Percentiles rank a stretch among this genome's conserved stretches.
Conservation (phyloP, 495 filamentous ascomycete species). For the Tuber brumale region DNA sequence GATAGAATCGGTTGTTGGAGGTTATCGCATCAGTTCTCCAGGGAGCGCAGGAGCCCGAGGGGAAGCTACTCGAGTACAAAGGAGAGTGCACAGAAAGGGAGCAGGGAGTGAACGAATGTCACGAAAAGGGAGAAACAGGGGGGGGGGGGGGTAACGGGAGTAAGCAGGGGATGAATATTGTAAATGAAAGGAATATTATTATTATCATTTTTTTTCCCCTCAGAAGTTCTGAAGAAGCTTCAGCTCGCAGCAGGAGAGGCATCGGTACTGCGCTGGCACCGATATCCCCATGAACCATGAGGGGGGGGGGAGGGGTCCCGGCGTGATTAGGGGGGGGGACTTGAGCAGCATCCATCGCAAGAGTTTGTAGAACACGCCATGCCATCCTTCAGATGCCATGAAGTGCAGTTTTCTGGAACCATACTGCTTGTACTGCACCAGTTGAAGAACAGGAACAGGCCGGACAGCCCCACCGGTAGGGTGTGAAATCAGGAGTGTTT, state of each 20-base stretch:
- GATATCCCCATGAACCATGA: neutral
- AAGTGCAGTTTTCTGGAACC: neutral
- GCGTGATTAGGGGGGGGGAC: neutral
- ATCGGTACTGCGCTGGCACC: neutral
- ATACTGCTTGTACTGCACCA: neutral
- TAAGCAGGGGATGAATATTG: neutral
- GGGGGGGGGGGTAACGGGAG: neutral
- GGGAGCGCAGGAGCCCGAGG: neutral
- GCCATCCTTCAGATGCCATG: no score
- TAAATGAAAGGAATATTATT: neutral
- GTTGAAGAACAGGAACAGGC: no score
- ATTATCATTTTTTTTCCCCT: neutral
- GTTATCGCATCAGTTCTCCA: neutral
- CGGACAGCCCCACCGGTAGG: no score
- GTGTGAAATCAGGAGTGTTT: no score
- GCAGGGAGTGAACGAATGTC: neutral
- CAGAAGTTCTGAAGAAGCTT: neutral
- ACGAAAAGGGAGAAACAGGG: neutral
- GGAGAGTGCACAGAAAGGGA: neutral
- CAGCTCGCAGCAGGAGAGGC: neutral
- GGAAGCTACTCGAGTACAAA: neutral
- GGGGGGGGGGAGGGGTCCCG: no score
- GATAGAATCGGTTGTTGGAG: neutral
- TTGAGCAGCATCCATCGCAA: neutral
- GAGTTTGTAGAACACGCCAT: no score